A percentile compares a stretch with the other conserved stretches of the same genome.
phyloP scores from a whole-genome alignment of 805 yeast species.

The Ogataea paradorogensis region DNA sequence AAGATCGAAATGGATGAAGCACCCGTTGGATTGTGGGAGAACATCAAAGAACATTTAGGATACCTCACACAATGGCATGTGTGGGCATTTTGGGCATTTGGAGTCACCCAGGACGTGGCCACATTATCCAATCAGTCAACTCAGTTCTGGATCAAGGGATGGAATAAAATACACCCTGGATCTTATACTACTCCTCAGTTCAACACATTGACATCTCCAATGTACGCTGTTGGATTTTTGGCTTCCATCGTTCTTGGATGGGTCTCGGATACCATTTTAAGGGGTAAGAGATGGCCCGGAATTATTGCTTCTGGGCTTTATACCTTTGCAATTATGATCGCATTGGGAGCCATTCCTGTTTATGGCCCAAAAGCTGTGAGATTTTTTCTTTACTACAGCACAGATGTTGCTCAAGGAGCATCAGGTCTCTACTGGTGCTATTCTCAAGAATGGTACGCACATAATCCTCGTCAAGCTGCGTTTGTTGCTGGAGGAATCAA shows the following conservation, averaged over 20 bases:
- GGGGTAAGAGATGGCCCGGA: constrained; percentile 23
- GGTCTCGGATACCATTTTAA: constrained; percentile 21
- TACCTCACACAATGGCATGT: constrained; percentile 21
- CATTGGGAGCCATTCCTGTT: constrained; percentile 16
- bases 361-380: constrained; percentile 19
- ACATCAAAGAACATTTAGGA: constrained; percentile 11
- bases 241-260: constrained; percentile 17
- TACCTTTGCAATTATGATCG: constrained; percentile 16
- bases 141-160: constrained; percentile 23
- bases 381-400: constrained; percentile 21
- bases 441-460: constrained; percentile 19
- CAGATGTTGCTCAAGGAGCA: constrained; percentile 17
- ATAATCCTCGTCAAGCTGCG: constrained; percentile 15
- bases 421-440: constrained; percentile 23
- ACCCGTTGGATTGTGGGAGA: constrained; percentile 12
- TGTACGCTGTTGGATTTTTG: constrained; percentile 18
- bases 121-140: constrained; percentile 19
- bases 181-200: constrained; percentile 19
- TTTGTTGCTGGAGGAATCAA: constrained; percentile 23
- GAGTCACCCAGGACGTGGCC: constrained; percentile 17
- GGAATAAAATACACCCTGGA: constrained; percentile 18
- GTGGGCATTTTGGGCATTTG: constrained; percentile 21
- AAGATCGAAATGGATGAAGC: constrained; percentile 4
- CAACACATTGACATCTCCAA: constrained; percentile 19
- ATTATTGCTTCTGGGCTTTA: constrained; percentile 16